Evolutionary conservation across 257 asterid genomes (phyloP).

Genomic region (Capsicum rhomboideum): DNA sequence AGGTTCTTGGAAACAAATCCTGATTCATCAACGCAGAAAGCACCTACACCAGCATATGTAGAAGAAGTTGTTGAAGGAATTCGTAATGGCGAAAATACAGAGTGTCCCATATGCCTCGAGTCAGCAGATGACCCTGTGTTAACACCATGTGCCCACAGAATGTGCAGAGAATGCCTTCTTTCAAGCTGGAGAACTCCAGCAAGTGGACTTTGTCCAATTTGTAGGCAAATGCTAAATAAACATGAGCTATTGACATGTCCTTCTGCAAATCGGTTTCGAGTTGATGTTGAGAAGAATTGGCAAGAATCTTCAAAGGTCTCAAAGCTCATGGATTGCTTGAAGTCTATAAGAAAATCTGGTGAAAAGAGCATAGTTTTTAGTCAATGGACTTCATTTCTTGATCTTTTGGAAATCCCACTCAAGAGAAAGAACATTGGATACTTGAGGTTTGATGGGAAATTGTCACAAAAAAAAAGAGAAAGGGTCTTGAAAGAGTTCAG

Average conservation of each 20-base stretch:
- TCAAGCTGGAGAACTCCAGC: conserved; percentile 61
- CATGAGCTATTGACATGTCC: conserved; percentile 67
- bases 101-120: conserved; percentile 88
- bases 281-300: conserved; percentile 68
- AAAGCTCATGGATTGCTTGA: conserved; percentile 53
- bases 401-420: conserved; percentile 64
- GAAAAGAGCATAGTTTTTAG: conserved; percentile 82
- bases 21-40: conserved; percentile 24
- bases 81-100: conserved; percentile 45
- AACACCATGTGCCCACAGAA: conserved; percentile 81
- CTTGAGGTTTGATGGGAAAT: conserved; percentile 76
- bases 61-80: conserved; percentile 77
- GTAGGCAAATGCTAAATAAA: conserved; percentile 51
- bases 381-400: conserved; percentile 82
- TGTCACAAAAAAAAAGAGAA: conserved; percentile 57
- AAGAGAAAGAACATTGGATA: conserved; percentile 33
- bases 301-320: conserved; percentile 67
- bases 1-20: conserved; percentile 43
- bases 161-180: conserved; percentile 81
- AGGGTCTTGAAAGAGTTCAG: conserved; percentile 67
- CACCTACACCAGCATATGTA: conserved; percentile 55
- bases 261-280: conserved; percentile 37
- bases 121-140: conserved; percentile 79
- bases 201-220: conserved; percentile 62
- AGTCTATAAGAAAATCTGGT: conserved; percentile 21